These are phyloP conservation scores for Hymenoscyphus repandus DNA, from an alignment of 2,329 filamentous ascomycete genomes.

Conservation along the genomic window DNA sequence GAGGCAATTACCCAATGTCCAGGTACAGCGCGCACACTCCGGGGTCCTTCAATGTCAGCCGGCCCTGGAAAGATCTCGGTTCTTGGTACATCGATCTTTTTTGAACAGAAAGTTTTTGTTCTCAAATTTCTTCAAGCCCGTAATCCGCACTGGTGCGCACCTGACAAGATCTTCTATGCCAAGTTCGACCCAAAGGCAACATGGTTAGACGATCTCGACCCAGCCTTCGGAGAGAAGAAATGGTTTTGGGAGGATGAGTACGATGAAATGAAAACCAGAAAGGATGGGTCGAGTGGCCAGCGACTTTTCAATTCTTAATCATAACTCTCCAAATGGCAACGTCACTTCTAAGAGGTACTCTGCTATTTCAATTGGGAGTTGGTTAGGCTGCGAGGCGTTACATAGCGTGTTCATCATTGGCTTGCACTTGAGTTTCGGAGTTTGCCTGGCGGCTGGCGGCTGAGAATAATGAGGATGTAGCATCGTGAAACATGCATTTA, in stretches of 20 bases:
- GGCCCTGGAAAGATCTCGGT: conserved; percentile 8
- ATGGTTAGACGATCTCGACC: conserved; percentile 5
- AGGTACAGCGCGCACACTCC: conserved; percentile 1
- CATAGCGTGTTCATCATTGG: too few species aligned
- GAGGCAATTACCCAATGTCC: not conserved
- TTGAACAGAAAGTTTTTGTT: conserved; percentile 2
- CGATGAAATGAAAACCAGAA: not conserved
- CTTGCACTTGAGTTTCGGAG: too few species aligned
- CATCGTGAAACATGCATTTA: too few species aligned
- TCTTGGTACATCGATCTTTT: not conserved
- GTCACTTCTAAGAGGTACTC: too few species aligned
- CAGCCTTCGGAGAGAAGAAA: conserved; percentile 4
- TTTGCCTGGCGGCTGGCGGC: too few species aligned
- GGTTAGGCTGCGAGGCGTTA: too few species aligned
- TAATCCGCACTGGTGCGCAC: conserved; percentile 4
- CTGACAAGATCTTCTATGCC: conserved; percentile 1
- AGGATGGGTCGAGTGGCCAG: conserved; percentile 2
- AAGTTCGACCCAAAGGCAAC: conserved; percentile 4
- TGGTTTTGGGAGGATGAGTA: conserved; percentile 8
- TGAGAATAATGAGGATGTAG: too few species aligned
- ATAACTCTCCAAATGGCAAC: too few species aligned
- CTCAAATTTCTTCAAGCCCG: conserved; percentile 10
- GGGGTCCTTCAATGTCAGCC: conserved; percentile 9
- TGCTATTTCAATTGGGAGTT: too few species aligned
- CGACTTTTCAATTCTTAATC: not conserved